phyloP scores from a whole-genome alignment of 257 asterid genomes.

The Linaria vulgaris region DNA sequence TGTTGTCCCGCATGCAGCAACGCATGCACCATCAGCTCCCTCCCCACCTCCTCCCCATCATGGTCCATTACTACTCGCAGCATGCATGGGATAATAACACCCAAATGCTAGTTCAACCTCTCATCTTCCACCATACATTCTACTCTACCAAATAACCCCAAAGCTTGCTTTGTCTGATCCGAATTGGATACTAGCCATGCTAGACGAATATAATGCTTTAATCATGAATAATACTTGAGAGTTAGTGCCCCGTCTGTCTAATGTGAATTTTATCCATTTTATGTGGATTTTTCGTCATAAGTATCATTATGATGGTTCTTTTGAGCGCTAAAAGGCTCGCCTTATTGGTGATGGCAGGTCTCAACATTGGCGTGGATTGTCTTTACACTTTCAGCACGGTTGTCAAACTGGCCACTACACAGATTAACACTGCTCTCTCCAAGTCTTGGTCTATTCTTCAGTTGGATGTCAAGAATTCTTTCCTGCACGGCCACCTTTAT shows the following conservation, averaged over 20 bases:
- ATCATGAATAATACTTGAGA: not conserved
- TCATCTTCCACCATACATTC: too few species aligned
- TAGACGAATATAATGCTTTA: not conserved
- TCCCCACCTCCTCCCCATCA: too few species aligned
- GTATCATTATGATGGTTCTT: not conserved
- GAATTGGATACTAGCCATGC: not conserved
- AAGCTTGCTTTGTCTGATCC: not conserved
- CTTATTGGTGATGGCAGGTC: not conserved
- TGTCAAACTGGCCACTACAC: not conserved
- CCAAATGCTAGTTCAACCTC: too few species aligned
- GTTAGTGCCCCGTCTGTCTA: not conserved
- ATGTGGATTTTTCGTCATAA: not conserved
- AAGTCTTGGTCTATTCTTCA: too few species aligned
- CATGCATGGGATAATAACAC: too few species aligned
- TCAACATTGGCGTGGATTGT: not conserved
- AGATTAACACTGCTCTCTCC: too few species aligned
- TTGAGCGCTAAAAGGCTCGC: not conserved
- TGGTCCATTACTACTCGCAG: too few species aligned
- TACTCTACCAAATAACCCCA: too few species aligned
- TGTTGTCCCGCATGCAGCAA: too few species aligned
- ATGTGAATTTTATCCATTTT: not conserved
- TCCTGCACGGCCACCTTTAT: too few species aligned
- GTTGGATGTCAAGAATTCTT: too few species aligned
- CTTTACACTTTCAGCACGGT: not conserved
- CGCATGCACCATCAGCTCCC: too few species aligned